Evolutionary conservation across 129 eudicot genomes (phyloP).

Genomic region (Lonicera japonica): DNA sequence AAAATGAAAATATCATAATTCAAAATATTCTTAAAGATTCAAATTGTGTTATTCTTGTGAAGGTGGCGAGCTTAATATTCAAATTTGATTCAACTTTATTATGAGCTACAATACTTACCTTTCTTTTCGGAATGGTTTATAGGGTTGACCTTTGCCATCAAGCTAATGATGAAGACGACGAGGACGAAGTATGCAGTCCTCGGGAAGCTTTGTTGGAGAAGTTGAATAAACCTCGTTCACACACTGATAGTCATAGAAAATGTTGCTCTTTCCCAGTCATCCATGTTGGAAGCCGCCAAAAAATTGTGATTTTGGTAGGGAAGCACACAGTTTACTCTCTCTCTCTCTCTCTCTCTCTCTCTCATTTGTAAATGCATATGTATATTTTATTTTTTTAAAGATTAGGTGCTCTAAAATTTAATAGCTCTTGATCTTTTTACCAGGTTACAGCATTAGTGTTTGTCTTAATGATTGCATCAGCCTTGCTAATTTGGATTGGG

Average conservation of each 20-base stretch:
- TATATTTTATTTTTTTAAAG: neutral
- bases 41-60: neutral
- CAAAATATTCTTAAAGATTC: no score
- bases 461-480: constrained; percentile 59
- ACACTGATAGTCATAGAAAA: constrained; percentile 35
- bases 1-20: no score
- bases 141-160: constrained; percentile 99
- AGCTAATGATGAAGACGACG: constrained; percentile 70
- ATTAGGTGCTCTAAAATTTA: constrained; percentile 4
- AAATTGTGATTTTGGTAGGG: constrained; percentile 60
- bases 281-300: constrained; percentile 76
- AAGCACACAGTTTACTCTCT: constrained; percentile 2
- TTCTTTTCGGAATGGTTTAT: constrained; percentile 10
- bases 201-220: constrained; percentile 64
- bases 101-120: constrained; percentile 10
- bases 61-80: neutral
- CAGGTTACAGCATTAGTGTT: constrained; percentile 72
- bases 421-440: constrained; percentile 15
- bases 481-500: constrained; percentile 86
- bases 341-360: neutral
- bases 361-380: neutral
- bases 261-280: constrained; percentile 50
- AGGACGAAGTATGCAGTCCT: constrained; percentile 62
- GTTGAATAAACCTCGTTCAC: constrained; percentile 29
- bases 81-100: neutral